These are phyloP conservation scores for Podaxis mareebaensis DNA, from an alignment of 768 basidiomycete genomes.

Conservation along the genomic window DNA sequence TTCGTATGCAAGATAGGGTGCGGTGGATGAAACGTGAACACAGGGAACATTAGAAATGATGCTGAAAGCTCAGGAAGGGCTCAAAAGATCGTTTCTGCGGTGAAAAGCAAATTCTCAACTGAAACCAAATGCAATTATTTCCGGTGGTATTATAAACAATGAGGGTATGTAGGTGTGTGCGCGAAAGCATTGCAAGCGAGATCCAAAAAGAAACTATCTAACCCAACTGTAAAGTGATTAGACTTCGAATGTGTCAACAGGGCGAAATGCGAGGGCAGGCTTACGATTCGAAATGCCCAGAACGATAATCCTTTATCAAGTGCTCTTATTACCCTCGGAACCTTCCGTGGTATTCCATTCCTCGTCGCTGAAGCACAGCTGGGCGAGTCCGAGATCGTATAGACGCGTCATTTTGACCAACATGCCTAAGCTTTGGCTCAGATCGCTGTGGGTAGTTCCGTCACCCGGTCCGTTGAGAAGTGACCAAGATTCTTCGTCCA, in stretches of 20 bases:
- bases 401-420: slow-evolving; percentile 76
- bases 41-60: background rate
- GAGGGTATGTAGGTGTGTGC: background rate
- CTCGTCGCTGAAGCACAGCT: slow-evolving; percentile 51
- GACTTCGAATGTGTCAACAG: background rate
- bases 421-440: slow-evolving; percentile 50
- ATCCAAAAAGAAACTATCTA: background rate
- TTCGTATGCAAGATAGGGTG: too few species aligned
- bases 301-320: too few species aligned
- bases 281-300: background rate
- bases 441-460: slow-evolving; percentile 34
- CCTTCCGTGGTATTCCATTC: slow-evolving; percentile 9
- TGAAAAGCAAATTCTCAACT: too few species aligned
- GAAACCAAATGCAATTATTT: background rate
- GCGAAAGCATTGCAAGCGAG: background rate
- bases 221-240: background rate
- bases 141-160: background rate
- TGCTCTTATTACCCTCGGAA: background rate
- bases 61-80: too few species aligned
- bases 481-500: slow-evolving; percentile 66
- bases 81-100: too few species aligned
- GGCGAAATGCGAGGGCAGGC: background rate
- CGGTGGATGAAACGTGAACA: background rate
- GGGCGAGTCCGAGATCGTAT: slow-evolving; percentile 70
- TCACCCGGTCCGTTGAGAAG: slow-evolving; percentile 49